Conservation (phyloP, 768 basidiomycete species). For the Rhodotorula taiwanensis region DNA sequence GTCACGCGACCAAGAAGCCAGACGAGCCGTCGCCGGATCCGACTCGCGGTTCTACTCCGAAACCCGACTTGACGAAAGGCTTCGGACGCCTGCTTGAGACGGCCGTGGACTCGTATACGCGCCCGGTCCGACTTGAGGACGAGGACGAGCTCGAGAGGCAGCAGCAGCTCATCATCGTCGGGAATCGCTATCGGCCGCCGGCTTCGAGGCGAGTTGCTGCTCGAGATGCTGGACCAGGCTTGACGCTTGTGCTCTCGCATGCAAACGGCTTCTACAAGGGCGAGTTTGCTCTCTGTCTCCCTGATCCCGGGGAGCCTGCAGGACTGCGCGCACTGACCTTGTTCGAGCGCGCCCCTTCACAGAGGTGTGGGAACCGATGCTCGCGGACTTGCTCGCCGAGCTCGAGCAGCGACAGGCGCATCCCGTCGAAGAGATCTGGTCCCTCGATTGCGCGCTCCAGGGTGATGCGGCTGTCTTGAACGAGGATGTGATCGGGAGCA, state of each 20-base stretch:
- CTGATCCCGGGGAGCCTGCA: not conserved
- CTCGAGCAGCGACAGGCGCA: slow-evolving; percentile 24
- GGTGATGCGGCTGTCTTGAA: slow-evolving; percentile 79
- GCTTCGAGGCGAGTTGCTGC: too few species aligned
- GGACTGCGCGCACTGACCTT: too few species aligned
- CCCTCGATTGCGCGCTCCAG: slow-evolving; percentile 74
- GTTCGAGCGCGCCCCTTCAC: too few species aligned
- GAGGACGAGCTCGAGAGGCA: slow-evolving; percentile 17
- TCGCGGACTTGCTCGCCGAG: slow-evolving; percentile 53
- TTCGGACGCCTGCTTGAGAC: slow-evolving; percentile 4
- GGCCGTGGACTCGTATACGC: slow-evolving; percentile 11
- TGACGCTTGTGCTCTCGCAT: slow-evolving; percentile 68
- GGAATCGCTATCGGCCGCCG: slow-evolving; percentile 18
- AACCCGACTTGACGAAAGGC: not conserved
- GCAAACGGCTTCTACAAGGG: slow-evolving; percentile 86
- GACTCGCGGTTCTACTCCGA: not conserved
- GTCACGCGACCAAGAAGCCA: not conserved
- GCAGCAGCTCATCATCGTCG: slow-evolving; percentile 15
- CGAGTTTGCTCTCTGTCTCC: slow-evolving; percentile 45
- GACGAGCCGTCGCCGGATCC: not conserved
- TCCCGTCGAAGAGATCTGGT: slow-evolving; percentile 66
- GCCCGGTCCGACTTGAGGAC: slow-evolving; percentile 2
- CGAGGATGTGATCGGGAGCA: slow-evolving; percentile 51
- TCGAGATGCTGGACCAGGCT: not conserved
- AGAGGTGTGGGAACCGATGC: slow-evolving; percentile 72